Base-by-base conservation (phyloP, 257 asterid species). In the Capsicum pubescens region DNA sequence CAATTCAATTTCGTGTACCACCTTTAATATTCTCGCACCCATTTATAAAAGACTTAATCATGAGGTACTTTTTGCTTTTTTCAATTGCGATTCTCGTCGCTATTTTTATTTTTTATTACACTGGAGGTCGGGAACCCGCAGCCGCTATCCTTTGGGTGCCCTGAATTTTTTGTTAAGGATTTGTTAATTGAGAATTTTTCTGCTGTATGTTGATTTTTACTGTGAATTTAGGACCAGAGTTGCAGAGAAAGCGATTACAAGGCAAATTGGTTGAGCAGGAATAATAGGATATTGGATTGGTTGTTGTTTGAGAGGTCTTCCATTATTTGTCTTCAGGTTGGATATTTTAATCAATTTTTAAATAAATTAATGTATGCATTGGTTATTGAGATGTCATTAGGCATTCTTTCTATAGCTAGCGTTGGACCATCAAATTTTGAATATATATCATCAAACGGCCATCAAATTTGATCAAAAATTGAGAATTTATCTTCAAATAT, bases 11-110 rank as follows among this genome's bases (percentile, higher is more conserved):
- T 97, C 99, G 8, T 97, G 99, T 90, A 97, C 99, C 39, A 97
- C 99, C 4, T 97, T 97, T 89, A 97, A 97, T 85, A 97, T 97
- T 81, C 95, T 97, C 9, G 99, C 99, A 6, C 99, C 99, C 9
- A 97, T 97, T 84, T 97, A 97, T 91, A 97, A 97, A 83, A 90
- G 99, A 42, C 93, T 97, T 77, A 87, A 90, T 88, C 93, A 86
- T 46, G 94, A 91, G 97, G 98, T 91, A 67, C 8, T 48, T 58
- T 16, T 60, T 46, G 10, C 3, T 15, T 14, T 5, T 46, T 14
- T 52, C 19, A 68, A 3, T 26, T 52, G 39, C 7, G 21, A 55
- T 52, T 7, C 19, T 26, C 4, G 54, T 19, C 19, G 44, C 44
- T 39, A 39, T 3, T 39, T 39, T 39, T 4, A 3, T 3, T 39